These are phyloP conservation scores for Phytophthora sp. DNA, from an alignment of 352 stramenopile species.

Conservation along the genomic window DNA sequence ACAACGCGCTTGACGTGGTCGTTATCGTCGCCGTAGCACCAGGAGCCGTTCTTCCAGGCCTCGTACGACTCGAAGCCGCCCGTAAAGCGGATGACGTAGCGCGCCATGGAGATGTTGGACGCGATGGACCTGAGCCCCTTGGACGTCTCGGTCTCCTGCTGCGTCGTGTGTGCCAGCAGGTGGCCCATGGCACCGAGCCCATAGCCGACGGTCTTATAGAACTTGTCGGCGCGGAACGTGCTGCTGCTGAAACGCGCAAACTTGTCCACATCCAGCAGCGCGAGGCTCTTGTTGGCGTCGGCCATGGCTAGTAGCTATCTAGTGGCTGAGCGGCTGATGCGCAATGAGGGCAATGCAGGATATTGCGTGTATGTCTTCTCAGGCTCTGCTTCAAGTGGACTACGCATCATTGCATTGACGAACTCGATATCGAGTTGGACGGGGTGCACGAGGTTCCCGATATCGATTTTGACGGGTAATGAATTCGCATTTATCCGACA, in stretches of 20 bases:
- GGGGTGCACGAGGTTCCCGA: slow-evolving; percentile 2
- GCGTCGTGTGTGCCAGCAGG: slow-evolving; percentile 54
- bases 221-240: slow-evolving; percentile 77
- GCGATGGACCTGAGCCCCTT: slow-evolving; percentile 67
- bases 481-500: background rate
- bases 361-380: slow-evolving; percentile 26
- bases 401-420: slow-evolving; percentile 14
- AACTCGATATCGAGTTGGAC: slow-evolving; percentile 16
- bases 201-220: slow-evolving; percentile 87
- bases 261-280: slow-evolving; percentile 71
- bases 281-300: slow-evolving; percentile 21
- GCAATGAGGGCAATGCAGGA: slow-evolving; percentile 9
- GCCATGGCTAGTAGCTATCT: slow-evolving; percentile 20
- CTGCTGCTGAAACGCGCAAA: slow-evolving; percentile 65
- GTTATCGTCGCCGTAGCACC: slow-evolving; percentile 79
- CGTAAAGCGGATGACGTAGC: slow-evolving; percentile 83
- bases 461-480: background rate
- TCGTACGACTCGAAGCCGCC: slow-evolving; percentile 75
- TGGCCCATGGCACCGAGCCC: slow-evolving; percentile 60
- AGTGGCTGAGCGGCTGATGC: slow-evolving; percentile 4
- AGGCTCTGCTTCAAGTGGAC: slow-evolving; percentile 15
- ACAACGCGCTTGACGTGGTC: slow-evolving; percentile 65
- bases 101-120: slow-evolving; percentile 78
- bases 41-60: slow-evolving; percentile 78
- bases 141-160: slow-evolving; percentile 58